Evolutionary conservation across 305 asterid genomes (phyloP), one percentile per base, ranked within the genome.

Genomic region (Petunia hybrid): DNA sequence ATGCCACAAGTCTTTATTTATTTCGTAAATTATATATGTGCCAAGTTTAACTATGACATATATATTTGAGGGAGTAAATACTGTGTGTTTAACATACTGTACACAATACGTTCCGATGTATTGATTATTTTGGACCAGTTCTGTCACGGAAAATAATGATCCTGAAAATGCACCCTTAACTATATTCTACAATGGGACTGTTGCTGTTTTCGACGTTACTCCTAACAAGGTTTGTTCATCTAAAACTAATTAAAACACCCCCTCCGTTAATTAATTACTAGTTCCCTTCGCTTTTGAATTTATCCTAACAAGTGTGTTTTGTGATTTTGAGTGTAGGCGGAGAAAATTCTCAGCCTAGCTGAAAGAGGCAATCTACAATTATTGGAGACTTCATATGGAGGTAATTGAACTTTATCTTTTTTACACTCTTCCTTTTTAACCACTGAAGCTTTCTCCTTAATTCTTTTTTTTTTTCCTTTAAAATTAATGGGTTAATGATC

Each of bases 151-250:
- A 45, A 80, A 83, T 22, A 80, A 10, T 12, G 71, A 71, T 4
- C 70, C 3, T 36, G 83, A 45, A 77, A 84, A 65, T 39, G 80
- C 91, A 75, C 92, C 92, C 0, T 69, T 89, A 87, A 90, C 94
- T 0, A 86, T 90, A 38, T 90, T 89, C 91, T 90, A 89, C 89
- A 83, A 87, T 2, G 92, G 94, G 70, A 61, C 10, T 68, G 90
- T 89, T 16, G 51, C 85, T 14, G 90, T 90, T 45, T 87, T 83
- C 39, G 82, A 89, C 31, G 87, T 90, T 42, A 76, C 88, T 38
- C 90, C 82, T 0, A 51, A 7, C 38, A 81, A 89, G 92, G 94
- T 90, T 56, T n/a, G n/a, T 62, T 60, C 42, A 9, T 7, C 41
- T 1, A 45, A 63, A 5, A n/a, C 40, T 22, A 5, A n/a, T 7